Conservation (phyloP, 2,329 filamentous ascomycete species). For the Curvularia eragrostidis region DNA sequence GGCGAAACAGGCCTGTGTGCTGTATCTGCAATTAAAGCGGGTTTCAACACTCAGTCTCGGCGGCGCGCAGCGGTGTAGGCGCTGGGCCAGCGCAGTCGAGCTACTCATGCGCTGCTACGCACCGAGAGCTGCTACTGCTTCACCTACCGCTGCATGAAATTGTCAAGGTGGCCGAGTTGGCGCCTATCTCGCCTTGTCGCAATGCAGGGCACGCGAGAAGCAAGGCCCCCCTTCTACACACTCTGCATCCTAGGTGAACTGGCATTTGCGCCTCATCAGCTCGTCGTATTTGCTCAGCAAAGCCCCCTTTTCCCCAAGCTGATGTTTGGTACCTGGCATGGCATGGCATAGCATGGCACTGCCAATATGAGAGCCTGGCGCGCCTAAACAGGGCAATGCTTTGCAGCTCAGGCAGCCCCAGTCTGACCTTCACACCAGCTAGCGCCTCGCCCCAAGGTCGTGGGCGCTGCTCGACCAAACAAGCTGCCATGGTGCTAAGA, state of each 20-base stretch:
- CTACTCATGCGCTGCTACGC: constrained; percentile 2
- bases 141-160: constrained; percentile 19
- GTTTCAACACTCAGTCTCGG: constrained; percentile 7
- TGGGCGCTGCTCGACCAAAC: constrained; percentile 6
- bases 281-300: background rate
- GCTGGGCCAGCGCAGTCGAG: constrained; percentile 2
- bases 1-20: constrained; percentile 1
- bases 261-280: constrained; percentile 19
- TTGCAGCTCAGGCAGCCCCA: constrained; percentile 15
- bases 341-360: no score
- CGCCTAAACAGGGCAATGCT: constrained; percentile 20
- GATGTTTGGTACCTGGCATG: constrained; percentile 6
- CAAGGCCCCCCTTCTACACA: constrained; percentile 1
- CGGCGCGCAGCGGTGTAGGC: constrained; percentile 4
- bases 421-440: constrained; percentile 7
- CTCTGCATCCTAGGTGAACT: constrained; percentile 18
- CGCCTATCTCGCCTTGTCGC: constrained; percentile 11
- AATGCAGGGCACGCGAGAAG: constrained; percentile 13
- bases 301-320: constrained; percentile 4
- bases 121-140: constrained; percentile 15
- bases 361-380: constrained; percentile 1
- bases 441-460: background rate
- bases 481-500: background rate
- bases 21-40: background rate
- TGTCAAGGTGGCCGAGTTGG: constrained; percentile 13